These are phyloP conservation scores for Globisporangium orthogonon DNA, from an alignment of 352 stramenopile species.

Conservation along the genomic window DNA sequence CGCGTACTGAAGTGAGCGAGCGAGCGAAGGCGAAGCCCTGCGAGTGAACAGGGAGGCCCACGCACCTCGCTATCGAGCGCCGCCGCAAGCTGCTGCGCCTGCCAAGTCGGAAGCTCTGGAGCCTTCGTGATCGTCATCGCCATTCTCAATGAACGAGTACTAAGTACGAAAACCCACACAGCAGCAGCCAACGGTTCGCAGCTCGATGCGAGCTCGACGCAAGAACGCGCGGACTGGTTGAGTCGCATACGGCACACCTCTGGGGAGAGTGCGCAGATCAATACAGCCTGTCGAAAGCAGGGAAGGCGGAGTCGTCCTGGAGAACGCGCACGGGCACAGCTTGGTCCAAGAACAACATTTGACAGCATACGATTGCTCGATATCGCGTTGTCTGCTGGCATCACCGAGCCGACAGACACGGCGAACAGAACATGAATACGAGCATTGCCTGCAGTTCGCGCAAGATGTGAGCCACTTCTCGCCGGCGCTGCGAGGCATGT, in stretches of 20 bases:
- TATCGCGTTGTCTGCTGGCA: not conserved
- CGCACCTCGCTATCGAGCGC: conserved; percentile 17
- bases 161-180: too few relatives aligned
- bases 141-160: not conserved
- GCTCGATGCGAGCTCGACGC: too few relatives aligned
- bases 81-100: conserved; percentile 29
- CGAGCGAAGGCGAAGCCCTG: not conserved
- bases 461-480: not conserved
- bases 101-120: conserved; percentile 19
- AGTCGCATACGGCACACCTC: too few relatives aligned
- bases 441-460: conserved; percentile 1
- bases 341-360: too few relatives aligned
- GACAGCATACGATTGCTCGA: not conserved
- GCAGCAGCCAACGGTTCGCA: too few relatives aligned
- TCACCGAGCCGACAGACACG: not conserved
- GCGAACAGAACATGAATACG: conserved; percentile 7
- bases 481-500: not conserved
- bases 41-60: not conserved
- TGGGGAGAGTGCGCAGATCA: too few relatives aligned
- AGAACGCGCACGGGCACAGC: not conserved
- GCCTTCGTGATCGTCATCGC: not conserved
- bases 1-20: not conserved
- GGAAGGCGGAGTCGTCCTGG: not conserved
- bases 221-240: too few relatives aligned
- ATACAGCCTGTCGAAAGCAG: too few relatives aligned